A percentile compares a stretch with the other conserved stretches of the same genome.
Conservation (phyloP, 495 filamentous ascomycete genomes). For the Penicillium ucsense region DNA sequence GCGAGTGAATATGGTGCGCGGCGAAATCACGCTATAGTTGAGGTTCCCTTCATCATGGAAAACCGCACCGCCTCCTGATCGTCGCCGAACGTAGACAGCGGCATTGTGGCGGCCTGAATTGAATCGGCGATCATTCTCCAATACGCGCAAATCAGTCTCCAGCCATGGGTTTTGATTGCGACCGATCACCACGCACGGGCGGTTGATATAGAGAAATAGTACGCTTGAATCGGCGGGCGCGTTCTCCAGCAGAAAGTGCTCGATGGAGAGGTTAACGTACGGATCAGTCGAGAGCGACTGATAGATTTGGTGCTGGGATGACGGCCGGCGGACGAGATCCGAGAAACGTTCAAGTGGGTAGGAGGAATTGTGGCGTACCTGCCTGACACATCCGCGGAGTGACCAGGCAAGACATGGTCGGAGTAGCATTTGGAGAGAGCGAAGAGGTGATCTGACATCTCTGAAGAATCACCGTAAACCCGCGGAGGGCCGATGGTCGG, state of each 20-base stretch:
- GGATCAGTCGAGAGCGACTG: constrained; percentile 64
- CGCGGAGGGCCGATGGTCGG: constrained; percentile 20
- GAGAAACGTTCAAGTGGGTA: constrained; percentile 29
- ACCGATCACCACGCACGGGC: constrained; percentile 78
- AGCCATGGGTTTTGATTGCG: constrained; percentile 97
- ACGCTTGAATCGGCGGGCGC: constrained; percentile 59
- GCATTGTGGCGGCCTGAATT: constrained; percentile 15
- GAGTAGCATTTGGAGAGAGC: constrained; percentile 13
- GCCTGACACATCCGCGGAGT: constrained; percentile 3
- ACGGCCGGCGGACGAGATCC: constrained; percentile 29
- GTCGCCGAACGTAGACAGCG: constrained; percentile 62
- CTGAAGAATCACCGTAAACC: constrained; percentile 3
- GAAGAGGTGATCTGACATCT: constrained; percentile 5
- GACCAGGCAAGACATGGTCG: constrained; percentile 7
- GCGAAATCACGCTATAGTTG: constrained; percentile 87
- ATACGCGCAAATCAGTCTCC: constrained; percentile 64
- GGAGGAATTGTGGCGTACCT: constrained; percentile 25
- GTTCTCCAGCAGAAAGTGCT: constrained; percentile 76
- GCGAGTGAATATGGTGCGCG: constrained; percentile 61
- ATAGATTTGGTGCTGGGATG: constrained; percentile 60
- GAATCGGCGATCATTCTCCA: constrained; percentile 30
- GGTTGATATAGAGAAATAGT: constrained; percentile 81
- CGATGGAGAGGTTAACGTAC: constrained; percentile 91
- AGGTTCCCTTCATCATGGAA: constrained; percentile 89
- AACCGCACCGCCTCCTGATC: constrained; percentile 85